Base-by-base conservation (phyloP, 352 stramenopile genomes). In the Pythium folliculosum region DNA sequence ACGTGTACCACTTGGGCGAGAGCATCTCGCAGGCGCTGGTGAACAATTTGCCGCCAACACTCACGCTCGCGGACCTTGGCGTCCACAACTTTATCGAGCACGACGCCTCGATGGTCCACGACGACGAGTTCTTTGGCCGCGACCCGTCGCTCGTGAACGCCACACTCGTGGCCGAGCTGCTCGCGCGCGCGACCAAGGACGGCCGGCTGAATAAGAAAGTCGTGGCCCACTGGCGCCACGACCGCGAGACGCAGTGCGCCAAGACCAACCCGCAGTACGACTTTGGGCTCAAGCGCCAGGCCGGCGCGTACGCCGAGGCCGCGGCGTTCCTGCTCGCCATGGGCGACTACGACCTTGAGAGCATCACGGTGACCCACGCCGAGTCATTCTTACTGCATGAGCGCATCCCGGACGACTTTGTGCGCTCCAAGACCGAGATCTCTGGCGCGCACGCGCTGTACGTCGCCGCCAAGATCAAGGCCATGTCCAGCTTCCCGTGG, bases 61-160 rank as follows among this genome's bases (percentile, higher is more conserved):
- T 90, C 47, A 79, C 80, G 19, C 72, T 92, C 19, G 69, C 78
- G 0, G 77, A 87, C 49, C 67, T 92, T 14, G 62, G 78, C 2
- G 63, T 72, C 22, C 81, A 89, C 75, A 77, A 82, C 48, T 72
- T 82, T 22, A 77, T 91, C 25, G 84, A 92, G 60, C 83, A 91
- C 65, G 82, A 92, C 57, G 84, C 84, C n/a, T 91, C 83, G 14
- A 58, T 92, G 45, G 71, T 89, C 8, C 84, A 88, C 60, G 71
- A 84, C 45, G 82, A 92, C 60, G 49, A 60, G 32, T 77, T 62
- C 60, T 79, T 79, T 21, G 63, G 74, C n/a, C 58, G 61, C 13
- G 79, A 90, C 30, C 78, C 81, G 9, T 69, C 70, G 6, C 32
- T 40, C 5, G 63, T 90, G 53, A 88, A 88, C 58, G 35, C 21